phyloP scores from a whole-genome alignment of 495 filamentous ascomycete genomes.

The Aspergillus indologenus region DNA sequence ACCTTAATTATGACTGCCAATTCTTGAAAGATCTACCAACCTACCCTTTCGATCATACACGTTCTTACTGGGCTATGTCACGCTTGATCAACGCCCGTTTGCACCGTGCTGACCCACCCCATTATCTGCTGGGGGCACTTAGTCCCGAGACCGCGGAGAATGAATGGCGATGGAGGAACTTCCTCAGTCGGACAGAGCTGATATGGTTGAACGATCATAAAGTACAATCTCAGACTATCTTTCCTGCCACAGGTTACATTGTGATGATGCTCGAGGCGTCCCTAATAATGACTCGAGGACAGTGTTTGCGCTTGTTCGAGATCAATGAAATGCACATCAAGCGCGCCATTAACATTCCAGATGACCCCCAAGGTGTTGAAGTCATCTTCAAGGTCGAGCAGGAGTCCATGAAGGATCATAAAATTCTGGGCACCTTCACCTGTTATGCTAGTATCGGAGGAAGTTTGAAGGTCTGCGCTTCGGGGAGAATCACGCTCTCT shows the following conservation, averaged over 20 bases:
- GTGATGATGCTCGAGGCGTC: slow-evolving; percentile 25
- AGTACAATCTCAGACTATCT: slow-evolving; percentile 17
- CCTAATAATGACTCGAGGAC: neutral
- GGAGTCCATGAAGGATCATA: too few species aligned
- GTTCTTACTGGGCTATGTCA: neutral
- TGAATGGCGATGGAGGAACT: slow-evolving; percentile 18
- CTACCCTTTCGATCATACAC: neutral
- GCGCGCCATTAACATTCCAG: slow-evolving; percentile 1
- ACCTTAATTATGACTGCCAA: neutral
- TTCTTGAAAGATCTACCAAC: neutral
- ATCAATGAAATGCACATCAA: slow-evolving; percentile 6
- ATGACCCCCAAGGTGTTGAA: neutral
- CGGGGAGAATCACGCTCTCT: neutral
- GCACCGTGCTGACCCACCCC: neutral
- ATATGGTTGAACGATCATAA: slow-evolving; percentile 15
- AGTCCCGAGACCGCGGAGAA: slow-evolving; percentile 1
- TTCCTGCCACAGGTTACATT: slow-evolving; percentile 18
- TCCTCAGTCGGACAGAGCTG: slow-evolving; percentile 12
- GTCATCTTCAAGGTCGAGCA: slow-evolving; percentile 2
- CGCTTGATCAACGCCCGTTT: neutral
- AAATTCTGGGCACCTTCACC: neutral
- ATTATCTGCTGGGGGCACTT: slow-evolving; percentile 6
- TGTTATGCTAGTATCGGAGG: neutral
- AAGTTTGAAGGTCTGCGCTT: neutral
- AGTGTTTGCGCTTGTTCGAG: slow-evolving; percentile 4